Evolutionary conservation across 2,329 filamentous ascomycete species (phyloP).

Genomic region (Cordyceps cicadae): DNA sequence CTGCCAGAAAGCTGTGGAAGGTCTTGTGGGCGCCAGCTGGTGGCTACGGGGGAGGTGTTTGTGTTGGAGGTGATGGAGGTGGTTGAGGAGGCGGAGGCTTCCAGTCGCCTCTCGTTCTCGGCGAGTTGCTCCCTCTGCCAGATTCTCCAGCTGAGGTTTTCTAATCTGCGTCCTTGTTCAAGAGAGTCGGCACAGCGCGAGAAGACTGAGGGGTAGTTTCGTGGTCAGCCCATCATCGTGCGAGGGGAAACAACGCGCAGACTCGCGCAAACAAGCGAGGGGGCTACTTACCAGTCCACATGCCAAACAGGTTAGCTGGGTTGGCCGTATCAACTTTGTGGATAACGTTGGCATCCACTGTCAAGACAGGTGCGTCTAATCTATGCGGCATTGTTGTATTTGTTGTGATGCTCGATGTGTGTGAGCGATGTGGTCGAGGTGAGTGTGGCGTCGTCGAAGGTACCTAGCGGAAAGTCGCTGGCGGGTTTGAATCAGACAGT

Average conservation of each 20-base stretch:
- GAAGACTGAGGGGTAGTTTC: slow-evolving; percentile 56
- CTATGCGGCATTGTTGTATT: slow-evolving; percentile 64
- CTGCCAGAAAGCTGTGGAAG: slow-evolving; percentile 69
- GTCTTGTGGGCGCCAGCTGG: slow-evolving; percentile 36
- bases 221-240: slow-evolving; percentile 23
- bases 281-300: slow-evolving; percentile 78
- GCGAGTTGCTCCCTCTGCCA: slow-evolving; percentile 79
- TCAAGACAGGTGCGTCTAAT: slow-evolving; percentile 77
- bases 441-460: slow-evolving; percentile 9
- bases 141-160: slow-evolving; percentile 92
- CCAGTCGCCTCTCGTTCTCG: slow-evolving; percentile 62
- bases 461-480: slow-evolving; percentile 11
- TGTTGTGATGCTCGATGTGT: slow-evolving; percentile 24
- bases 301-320: slow-evolving; percentile 86
- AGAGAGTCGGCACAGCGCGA: slow-evolving; percentile 90
- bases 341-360: slow-evolving; percentile 84
- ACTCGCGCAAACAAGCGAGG: background rate
- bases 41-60: slow-evolving; percentile 40
- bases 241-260: background rate
- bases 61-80: slow-evolving; percentile 28
- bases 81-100: slow-evolving; percentile 33
- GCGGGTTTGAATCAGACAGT: background rate
- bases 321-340: slow-evolving; percentile 92
- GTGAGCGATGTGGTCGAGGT: slow-evolving; percentile 24
- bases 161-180: slow-evolving; percentile 82